phyloP scores from a whole-genome alignment of 2,329 filamentous ascomycete species.

The Aspergillus pseudonomiae region DNA sequence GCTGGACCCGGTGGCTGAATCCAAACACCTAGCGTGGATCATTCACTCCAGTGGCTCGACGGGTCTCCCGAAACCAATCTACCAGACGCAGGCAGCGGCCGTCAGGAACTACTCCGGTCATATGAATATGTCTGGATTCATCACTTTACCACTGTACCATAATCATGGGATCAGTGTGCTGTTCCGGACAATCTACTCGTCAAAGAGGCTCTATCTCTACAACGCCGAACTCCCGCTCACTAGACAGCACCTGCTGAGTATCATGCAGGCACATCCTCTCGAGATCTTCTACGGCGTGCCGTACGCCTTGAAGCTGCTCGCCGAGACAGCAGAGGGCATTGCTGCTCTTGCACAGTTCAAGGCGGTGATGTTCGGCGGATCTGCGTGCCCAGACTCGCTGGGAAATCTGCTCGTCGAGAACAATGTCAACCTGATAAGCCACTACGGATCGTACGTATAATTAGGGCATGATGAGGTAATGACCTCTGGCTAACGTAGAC shows the following conservation, averaged over 20 bases:
- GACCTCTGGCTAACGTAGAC: conserved; percentile 4
- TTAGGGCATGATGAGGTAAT: background rate
- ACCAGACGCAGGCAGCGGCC: conserved; percentile 56
- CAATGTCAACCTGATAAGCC: conserved; percentile 59
- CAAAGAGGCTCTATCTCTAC: conserved; percentile 56
- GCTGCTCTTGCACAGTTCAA: conserved; percentile 50
- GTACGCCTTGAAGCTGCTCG: conserved; percentile 65
- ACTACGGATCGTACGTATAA: conserved; percentile 58
- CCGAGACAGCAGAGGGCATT: conserved; percentile 61
- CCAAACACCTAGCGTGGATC: conserved; percentile 45
- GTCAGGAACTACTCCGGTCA: conserved; percentile 53
- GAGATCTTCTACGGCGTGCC: conserved; percentile 65
- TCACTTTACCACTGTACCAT: conserved; percentile 63
- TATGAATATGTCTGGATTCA: conserved; percentile 54
- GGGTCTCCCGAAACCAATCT: conserved; percentile 66
- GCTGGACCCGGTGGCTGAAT: conserved; percentile 31
- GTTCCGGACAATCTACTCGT: conserved; percentile 56
- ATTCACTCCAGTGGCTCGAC: conserved; percentile 62
- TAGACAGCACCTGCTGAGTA: conserved; percentile 49
- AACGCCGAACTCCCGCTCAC: conserved; percentile 61
- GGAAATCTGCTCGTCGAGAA: conserved; percentile 56
- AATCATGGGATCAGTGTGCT: conserved; percentile 61
- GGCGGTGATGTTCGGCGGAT: conserved; percentile 61
- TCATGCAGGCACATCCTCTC: conserved; percentile 47
- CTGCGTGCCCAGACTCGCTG: conserved; percentile 61